Base-by-base conservation (phyloP, 148 eudicot genomes). In the Camellia granthamiana region DNA sequence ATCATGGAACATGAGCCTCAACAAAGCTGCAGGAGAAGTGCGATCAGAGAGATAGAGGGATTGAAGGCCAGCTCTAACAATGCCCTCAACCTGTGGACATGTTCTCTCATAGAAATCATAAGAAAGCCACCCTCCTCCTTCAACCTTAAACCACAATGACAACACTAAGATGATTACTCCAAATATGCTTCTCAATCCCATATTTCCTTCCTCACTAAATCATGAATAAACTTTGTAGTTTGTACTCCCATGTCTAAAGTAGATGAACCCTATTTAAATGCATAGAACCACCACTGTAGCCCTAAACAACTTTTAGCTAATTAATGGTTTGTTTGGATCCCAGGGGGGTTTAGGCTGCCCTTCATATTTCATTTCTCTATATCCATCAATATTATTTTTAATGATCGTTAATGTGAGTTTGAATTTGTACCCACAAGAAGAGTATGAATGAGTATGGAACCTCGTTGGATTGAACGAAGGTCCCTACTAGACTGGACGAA, bases 1-100 rank as follows among this genome's bases (percentile, higher is more conserved):
- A 78, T 90, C 93, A 81, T 90, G 93, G 74, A 90, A 90, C 72
- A 90, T 72, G 67, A 90, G 89, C 51, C 93, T 76, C 1, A 90
- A 74, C 3, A 90, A 59, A 9, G 93, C 90, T 0, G 91, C 74
- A 64, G 93, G 85, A 0, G 93, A 72, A 21, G 90, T 73, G 75
- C 82, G 77, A 86, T 90, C 93, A 66, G 77, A 8, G 49, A 81
- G 72, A 19, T 84, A 72, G 49, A 87, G 16, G 47, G 84, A n/a
- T 7, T 79, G 14, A 80, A 90, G 73, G 12, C 84, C 83, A 23
- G 69, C 79, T 77, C 77, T 86, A 42, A 90, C 88, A 63, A 86
- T 89, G 59, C 80, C 72, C 60, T 89, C 93, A 19, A 87, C 79
- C 44, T 81, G 60, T 38, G 93, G 93, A 66, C 93, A 89, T 19